phyloP scores from a whole-genome alignment of 2,329 filamentous ascomycete genomes.

The Onygena corvina region DNA sequence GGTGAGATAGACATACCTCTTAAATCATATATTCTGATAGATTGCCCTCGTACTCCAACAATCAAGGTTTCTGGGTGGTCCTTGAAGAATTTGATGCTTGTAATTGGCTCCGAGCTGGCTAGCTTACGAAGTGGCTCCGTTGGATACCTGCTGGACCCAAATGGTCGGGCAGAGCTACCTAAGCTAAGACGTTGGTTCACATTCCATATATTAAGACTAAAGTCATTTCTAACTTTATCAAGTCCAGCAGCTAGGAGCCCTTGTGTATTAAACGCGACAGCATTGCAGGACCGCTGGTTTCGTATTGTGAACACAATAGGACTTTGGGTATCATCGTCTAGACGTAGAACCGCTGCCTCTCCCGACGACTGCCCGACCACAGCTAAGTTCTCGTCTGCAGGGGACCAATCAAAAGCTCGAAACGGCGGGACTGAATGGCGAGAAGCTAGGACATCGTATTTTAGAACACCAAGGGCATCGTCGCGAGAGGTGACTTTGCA shows the following conservation, averaged over 20 bases:
- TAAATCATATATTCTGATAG: constrained; percentile 50
- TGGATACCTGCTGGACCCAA: constrained; percentile 21
- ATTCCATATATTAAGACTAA: constrained; percentile 54
- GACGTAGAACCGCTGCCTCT: constrained; percentile 47
- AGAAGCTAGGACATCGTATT: constrained; percentile 43
- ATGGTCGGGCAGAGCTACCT: constrained; percentile 23
- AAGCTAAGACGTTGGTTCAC: constrained; percentile 38
- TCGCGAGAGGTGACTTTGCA: constrained; percentile 39
- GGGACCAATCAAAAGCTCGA: constrained; percentile 55
- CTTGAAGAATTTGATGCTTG: constrained; percentile 52
- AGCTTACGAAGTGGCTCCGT: constrained; percentile 46
- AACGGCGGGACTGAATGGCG: constrained; percentile 48
- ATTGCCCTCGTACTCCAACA: constrained; percentile 49
- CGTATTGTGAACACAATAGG: constrained; percentile 45
- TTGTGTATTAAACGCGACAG: constrained; percentile 47
- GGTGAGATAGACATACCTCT: constrained; percentile 36
- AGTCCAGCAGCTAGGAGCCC: constrained; percentile 50
- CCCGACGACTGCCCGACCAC: constrained; percentile 51
- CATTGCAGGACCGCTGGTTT: constrained; percentile 53
- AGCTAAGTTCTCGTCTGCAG: constrained; percentile 45
- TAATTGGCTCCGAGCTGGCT: constrained; percentile 50
- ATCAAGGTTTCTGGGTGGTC: constrained; percentile 50
- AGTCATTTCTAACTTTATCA: constrained; percentile 52
- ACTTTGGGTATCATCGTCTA: constrained; percentile 40
- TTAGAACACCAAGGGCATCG: constrained; percentile 27